Base-by-base conservation (phyloP, 306 rosid genomes). In the Neltuma alba region DNA sequence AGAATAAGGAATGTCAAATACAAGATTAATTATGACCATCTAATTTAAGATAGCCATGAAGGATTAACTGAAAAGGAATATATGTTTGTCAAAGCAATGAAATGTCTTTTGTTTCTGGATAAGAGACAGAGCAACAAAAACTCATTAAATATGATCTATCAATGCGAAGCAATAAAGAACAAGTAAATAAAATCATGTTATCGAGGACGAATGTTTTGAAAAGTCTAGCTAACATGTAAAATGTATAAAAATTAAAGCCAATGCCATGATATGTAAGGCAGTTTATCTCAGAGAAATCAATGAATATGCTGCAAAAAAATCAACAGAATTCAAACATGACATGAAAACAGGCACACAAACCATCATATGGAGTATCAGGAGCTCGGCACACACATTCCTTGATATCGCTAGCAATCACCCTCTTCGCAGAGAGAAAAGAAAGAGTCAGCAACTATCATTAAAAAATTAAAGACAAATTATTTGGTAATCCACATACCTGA, bases 281-380 rank as follows among this genome's bases (percentile, higher is more conserved):
- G 25, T 58, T 34, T 36, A 18, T 63, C 42, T 60, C 68, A 12
- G 48, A 15, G 27, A 65, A 44, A 66, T 21, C 23, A 71, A 79
- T 64, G 60, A 76, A 55, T 63, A 77, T 28, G 67, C 45, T n/a
- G 67, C 75, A 69, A 38, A 45, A 30, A 30, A 76, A 45, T 55
- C 45, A 67, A 36, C 45, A 61, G 45, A 15, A 44, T 45, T 71
- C 68, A 38, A 72, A 83, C 74, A 84, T 50, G 25, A 20, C 28
- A 60, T n/a, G 82, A 73, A 77, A 78, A 42, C 36, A 72, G 68
- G 79, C 71, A 37, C 62, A 81, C 94, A 70, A 85, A 96, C 98
- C 99, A 91, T 91, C 98, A 76, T 91, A 96, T 45, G 99, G 94
- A 76, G 97, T 91, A 89, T 93, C 98, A n/a, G 98, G 99, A 9